These are phyloP conservation scores for Zasmidium cellare DNA, from an alignment of 2,329 filamentous ascomycete genomes.

Conservation along the genomic window DNA sequence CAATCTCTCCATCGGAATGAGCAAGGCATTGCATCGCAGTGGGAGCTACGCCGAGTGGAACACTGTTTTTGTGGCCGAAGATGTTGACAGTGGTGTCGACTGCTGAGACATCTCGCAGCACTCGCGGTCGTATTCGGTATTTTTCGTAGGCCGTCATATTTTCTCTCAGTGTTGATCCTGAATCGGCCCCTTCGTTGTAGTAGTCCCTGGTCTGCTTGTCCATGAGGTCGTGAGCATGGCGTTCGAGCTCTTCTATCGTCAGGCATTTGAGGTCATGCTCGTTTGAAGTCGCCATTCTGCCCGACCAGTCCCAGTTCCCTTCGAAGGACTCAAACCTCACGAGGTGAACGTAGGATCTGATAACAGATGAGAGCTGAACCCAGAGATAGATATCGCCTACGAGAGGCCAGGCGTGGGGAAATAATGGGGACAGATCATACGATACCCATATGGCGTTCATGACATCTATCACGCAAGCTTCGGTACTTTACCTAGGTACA, in stretches of 20 bases:
- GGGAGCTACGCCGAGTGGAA: slow-evolving; percentile 57
- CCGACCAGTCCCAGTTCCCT: neutral
- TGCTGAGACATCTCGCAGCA: slow-evolving; percentile 41
- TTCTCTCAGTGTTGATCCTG: slow-evolving; percentile 43
- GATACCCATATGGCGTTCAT: neutral
- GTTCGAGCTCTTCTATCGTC: slow-evolving; percentile 43
- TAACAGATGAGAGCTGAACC: too few species aligned
- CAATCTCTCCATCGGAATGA: slow-evolving; percentile 54
- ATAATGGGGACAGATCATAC: neutral
- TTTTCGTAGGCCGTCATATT: slow-evolving; percentile 55
- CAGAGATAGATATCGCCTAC: neutral
- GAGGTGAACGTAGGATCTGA: neutral
- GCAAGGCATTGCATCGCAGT: slow-evolving; percentile 56
- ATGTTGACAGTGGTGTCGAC: slow-evolving; percentile 46
- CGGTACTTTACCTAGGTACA: neutral
- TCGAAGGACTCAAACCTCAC: neutral
- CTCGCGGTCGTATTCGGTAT: slow-evolving; percentile 43
- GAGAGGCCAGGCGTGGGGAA: neutral
- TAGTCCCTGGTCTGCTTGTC: slow-evolving; percentile 43
- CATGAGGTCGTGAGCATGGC: slow-evolving; percentile 38
- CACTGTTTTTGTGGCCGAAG: slow-evolving; percentile 45
- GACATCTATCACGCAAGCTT: neutral
- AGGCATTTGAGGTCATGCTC: slow-evolving; percentile 43
- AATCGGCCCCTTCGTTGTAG: slow-evolving; percentile 41
- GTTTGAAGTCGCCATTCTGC: slow-evolving; percentile 9